Conservation (phyloP, 441 rosid genomes). For the Isatis lusitanica region DNA sequence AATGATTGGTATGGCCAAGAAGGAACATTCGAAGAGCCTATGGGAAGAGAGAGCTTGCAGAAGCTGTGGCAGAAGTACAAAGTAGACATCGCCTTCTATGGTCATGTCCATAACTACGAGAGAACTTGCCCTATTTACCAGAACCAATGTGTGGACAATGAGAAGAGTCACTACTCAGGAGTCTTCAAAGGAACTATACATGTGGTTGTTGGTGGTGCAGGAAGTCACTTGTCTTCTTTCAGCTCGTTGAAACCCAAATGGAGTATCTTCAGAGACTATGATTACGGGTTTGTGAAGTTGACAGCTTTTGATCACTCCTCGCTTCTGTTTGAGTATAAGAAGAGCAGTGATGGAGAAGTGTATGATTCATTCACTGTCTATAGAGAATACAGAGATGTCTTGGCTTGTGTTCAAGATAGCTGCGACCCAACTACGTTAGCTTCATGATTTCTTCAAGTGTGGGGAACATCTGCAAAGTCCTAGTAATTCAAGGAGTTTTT, state of each 20-base stretch:
- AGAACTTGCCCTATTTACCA: constrained; percentile 83
- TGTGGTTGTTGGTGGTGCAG: constrained; percentile 87
- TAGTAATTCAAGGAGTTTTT: neutral
- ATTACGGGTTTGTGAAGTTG: constrained; percentile 83
- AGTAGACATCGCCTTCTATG: constrained; percentile 90
- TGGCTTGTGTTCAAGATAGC: constrained; percentile 80
- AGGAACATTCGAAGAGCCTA: constrained; percentile 85
- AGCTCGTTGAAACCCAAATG: constrained; percentile 53
- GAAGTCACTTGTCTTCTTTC: constrained; percentile 64
- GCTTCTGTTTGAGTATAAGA: constrained; percentile 85
- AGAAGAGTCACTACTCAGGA: constrained; percentile 64
- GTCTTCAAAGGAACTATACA: constrained; percentile 75
- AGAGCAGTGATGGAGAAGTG: constrained; percentile 68
- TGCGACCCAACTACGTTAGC: constrained; percentile 67
- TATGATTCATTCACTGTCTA: constrained; percentile 80
- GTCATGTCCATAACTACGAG: constrained; percentile 95
- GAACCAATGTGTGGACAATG: constrained; percentile 66
- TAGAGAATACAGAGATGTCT: constrained; percentile 77
- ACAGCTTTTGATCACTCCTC: constrained; percentile 77
- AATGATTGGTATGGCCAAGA: constrained; percentile 56
- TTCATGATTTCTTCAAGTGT: constrained; percentile 31
- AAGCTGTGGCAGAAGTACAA: constrained; percentile 93
- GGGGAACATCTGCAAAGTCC: neutral
- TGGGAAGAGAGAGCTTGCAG: constrained; percentile 94
- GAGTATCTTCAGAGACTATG: constrained; percentile 76